Conservation (phyloP, 2,329 filamentous ascomycete species). For the Neofusicoccum laricinum region DNA sequence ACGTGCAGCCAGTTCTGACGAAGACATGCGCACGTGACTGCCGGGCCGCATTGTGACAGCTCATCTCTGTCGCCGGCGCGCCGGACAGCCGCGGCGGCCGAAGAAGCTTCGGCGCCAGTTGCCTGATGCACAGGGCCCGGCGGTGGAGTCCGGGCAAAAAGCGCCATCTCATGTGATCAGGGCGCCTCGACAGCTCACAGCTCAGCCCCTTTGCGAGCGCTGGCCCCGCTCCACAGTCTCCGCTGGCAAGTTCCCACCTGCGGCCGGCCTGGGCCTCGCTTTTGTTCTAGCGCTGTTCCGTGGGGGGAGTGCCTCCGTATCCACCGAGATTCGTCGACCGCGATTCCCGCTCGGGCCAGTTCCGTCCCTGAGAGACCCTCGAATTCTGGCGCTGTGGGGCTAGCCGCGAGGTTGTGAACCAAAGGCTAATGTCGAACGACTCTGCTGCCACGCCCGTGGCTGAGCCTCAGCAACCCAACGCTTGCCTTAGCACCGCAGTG, state of each 20-base stretch:
- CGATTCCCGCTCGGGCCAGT: neutral
- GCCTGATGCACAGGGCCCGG: neutral
- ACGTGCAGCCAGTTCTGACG: neutral
- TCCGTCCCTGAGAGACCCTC: conserved; percentile 9
- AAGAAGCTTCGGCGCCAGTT: neutral
- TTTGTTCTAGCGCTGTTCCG: conserved; percentile 13
- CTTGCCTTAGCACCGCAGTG: neutral
- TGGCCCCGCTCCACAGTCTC: conserved; percentile 2
- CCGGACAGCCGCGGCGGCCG: neutral
- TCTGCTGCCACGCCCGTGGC: conserved; percentile 10
- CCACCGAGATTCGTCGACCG: conserved; percentile 13
- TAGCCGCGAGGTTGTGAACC: conserved; percentile 7
- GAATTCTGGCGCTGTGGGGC: conserved; percentile 6
- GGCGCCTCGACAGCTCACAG: conserved; percentile 6
- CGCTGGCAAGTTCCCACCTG: conserved; percentile 6
- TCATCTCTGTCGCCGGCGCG: too few relatives aligned
- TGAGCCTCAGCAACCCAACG: neutral
- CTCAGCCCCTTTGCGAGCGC: conserved; percentile 2
- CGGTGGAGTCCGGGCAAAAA: conserved; percentile 7
- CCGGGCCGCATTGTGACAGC: neutral
- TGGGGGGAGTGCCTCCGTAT: conserved; percentile 3
- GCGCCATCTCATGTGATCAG: conserved; percentile 14
- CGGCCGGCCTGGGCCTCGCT: conserved; percentile 8
- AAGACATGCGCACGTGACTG: neutral
- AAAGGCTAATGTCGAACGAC: conserved; percentile 6